Base-by-base conservation (phyloP, 441 rosid genomes). In the Viola pubescens region DNA sequence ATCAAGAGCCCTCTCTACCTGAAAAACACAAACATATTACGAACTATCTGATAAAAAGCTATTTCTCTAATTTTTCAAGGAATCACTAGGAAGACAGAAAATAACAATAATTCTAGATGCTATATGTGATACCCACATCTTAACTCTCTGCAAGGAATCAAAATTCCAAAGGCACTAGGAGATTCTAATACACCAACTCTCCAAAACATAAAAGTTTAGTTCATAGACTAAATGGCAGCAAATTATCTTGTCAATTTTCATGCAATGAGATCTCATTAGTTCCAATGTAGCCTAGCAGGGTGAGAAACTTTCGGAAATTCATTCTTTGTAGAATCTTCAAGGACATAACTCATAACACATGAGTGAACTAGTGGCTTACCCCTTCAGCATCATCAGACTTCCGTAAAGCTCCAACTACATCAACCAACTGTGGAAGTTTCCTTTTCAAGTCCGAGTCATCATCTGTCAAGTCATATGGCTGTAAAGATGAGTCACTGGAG, bases 371-470 rank as follows among this genome's bases (percentile, higher is more conserved):
- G 46, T 51, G 48, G 87, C 94, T 67, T 72, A 94, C 99, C 84
- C 97, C 97, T 56, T 86, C 88, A 68, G 84, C 86, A 80, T 90
- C 95, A 74, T 94, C 88, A 61, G 85, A 69, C 81, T 94, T 94
- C 76, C 90, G 78, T 62, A 94, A 81, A 72, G 97, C 99, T 78
- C 85, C 89, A 68, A 86, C 87, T 60, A 94, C 86, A 79, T 94
- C 99, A 69, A 82, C 87, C 77, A 90, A 82, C 69, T 94, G 97
- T 9, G 95, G 76, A 58, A 85, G 58, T 37, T 82, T 87, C 67
- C 73, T 75, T 59, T 80, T 82, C 58, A 90, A 73, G 77, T 94
- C 96, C 38, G 77, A 72, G 67, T 85, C 88, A 78, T 90, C 90
- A 72, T 94, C 99, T 55, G 84, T 65, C 68, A 94, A 70, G 75